A percentile compares a stretch with the other conserved stretches of the same genome.
Conservation (phyloP, 768 basidiomycete species). For the Boletellus ananiceps region DNA sequence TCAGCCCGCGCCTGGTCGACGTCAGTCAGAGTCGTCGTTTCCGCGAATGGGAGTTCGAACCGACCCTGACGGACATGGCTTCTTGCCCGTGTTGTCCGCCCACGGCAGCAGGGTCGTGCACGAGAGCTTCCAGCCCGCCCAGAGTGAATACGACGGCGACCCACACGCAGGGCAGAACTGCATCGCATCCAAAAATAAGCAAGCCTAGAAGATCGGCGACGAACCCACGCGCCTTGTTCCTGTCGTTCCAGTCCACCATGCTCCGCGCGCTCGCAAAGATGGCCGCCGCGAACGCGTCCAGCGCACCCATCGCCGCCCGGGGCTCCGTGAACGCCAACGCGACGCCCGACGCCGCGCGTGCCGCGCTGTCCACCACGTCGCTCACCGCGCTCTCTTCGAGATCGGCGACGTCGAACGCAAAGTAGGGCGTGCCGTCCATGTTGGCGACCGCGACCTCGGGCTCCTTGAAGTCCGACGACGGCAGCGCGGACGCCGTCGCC, state of each 20-base stretch:
- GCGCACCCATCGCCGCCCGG: constrained; percentile 46
- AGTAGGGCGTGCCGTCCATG: constrained; percentile 79
- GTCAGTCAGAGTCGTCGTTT: constrained; percentile 10
- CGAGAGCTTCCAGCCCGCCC: constrained; percentile 94
- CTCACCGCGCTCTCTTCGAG: constrained; percentile 43
- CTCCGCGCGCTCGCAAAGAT: constrained; percentile 76
- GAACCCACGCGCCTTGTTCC: constrained; percentile 60
- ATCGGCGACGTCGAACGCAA: constrained; percentile 70
- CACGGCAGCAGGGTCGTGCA: constrained; percentile 77
- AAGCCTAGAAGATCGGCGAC: background rate
- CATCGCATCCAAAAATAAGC: background rate
- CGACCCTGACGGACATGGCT: constrained; percentile 71
- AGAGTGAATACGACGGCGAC: constrained; percentile 71
- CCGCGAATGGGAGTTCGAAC: constrained; percentile 20
- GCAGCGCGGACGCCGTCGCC: constrained; percentile 45
- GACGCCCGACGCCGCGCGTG: constrained; percentile 36
- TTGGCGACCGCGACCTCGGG: constrained; percentile 51
- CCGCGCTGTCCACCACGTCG: constrained; percentile 36
- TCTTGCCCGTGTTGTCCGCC: constrained; percentile 56
- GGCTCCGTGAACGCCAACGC: constrained; percentile 62
- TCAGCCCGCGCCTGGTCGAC: constrained; percentile 63
- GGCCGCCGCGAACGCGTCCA: constrained; percentile 64
- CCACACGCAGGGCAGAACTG: constrained; percentile 93
- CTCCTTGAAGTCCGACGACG: constrained; percentile 60
- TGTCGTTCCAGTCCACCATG: constrained; percentile 88